Evolutionary conservation across 2,329 filamentous ascomycete species (phyloP).

Genomic region (Cladophialophora chaetospira): DNA sequence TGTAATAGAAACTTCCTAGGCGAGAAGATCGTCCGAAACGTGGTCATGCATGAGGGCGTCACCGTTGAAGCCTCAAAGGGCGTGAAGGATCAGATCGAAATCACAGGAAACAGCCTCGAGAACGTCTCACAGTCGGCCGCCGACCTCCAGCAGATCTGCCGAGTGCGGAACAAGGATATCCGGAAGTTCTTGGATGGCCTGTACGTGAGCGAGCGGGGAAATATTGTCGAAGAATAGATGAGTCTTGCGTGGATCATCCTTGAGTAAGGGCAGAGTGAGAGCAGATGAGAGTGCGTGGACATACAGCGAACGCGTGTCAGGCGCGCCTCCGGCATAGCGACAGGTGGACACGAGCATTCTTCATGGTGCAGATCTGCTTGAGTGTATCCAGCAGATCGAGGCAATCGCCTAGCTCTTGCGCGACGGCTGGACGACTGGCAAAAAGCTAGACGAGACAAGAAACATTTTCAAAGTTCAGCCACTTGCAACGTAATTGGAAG

Average conservation of each 20-base stretch:
- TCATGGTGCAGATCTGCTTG: neutral
- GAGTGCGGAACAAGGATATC: constrained; percentile 99
- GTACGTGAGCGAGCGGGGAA: constrained; percentile 98
- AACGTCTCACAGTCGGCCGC: constrained; percentile 96
- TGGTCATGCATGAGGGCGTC: constrained; percentile 87
- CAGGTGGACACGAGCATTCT: neutral
- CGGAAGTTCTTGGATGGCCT: constrained; percentile 99
- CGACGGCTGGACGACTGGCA: neutral
- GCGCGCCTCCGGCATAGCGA: too few relatives aligned
- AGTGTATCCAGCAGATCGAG: neutral
- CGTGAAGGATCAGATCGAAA: constrained; percentile 96
- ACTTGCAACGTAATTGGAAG: too few relatives aligned
- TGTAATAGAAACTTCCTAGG: constrained; percentile 87
- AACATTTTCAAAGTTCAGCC: neutral
- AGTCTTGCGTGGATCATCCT: neutral
- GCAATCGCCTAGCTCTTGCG: neutral
- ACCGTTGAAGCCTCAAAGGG: constrained; percentile 85
- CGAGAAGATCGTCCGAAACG: constrained; percentile 97
- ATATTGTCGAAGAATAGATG: constrained; percentile 69
- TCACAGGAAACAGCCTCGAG: constrained; percentile 94
- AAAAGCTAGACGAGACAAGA: neutral
- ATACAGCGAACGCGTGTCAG: too few relatives aligned
- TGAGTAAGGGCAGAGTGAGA: too few relatives aligned
- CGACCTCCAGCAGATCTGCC: constrained; percentile 99
- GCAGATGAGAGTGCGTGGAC: too few relatives aligned